Conservation (phyloP, 345 rosid species). For the Populus ilicifolia region DNA sequence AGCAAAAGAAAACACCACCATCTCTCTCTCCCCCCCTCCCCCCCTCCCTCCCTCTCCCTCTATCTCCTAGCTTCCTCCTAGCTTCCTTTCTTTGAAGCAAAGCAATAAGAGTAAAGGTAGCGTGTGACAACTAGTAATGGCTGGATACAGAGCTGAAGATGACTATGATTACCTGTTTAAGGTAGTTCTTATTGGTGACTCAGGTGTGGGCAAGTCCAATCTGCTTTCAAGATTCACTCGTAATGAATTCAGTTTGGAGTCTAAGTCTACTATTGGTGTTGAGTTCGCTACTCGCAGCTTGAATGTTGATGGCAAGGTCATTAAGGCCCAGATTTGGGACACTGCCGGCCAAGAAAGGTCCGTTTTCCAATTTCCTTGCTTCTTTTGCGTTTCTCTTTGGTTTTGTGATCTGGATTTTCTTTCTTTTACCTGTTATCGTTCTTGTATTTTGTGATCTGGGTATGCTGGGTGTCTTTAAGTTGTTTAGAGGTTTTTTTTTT, state of each 20-base stretch:
- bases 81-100: slow-evolving; percentile 11
- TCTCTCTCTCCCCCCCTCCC: not conserved
- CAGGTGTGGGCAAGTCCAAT: slow-evolving; percentile 93
- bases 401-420: not conserved
- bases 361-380: not conserved
- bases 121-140: slow-evolving; percentile 37
- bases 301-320: slow-evolving; percentile 71
- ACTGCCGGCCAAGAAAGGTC: slow-evolving; percentile 97
- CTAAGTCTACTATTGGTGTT: slow-evolving; percentile 88
- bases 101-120: not conserved
- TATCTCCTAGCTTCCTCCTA: not conserved
- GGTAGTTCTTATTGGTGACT: slow-evolving; percentile 84
- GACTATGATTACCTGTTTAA: slow-evolving; percentile 94
- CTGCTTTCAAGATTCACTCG: slow-evolving; percentile 87
- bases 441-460: slow-evolving; percentile 13
- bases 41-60: not conserved
- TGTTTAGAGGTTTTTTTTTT: slow-evolving; percentile 7
- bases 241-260: slow-evolving; percentile 89
- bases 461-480: not conserved
- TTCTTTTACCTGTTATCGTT: not conserved
- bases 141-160: slow-evolving; percentile 88
- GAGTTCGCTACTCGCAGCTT: slow-evolving; percentile 97
- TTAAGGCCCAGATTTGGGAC: slow-evolving; percentile 99
- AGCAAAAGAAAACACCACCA: not conserved
- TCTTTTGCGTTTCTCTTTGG: not conserved